Percentiles rank a stretch among this genome's conserved stretches.
These are phyloP conservation scores for Phytopythium chamaehyphon DNA, from an alignment of 352 stramenopile genomes.

Conservation along the genomic window DNA sequence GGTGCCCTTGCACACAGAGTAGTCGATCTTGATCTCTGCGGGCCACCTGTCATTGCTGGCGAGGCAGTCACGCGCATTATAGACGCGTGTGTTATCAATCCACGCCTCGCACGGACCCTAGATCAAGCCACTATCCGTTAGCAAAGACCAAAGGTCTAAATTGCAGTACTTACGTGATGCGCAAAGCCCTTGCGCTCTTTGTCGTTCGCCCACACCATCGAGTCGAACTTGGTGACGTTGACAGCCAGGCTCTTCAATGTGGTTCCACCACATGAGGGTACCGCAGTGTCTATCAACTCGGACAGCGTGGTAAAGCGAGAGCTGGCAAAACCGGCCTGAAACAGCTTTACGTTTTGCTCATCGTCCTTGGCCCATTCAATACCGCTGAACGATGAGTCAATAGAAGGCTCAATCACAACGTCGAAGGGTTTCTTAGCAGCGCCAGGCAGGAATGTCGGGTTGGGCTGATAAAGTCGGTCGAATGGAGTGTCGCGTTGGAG, in stretches of 20 bases:
- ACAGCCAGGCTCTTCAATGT: constrained; percentile 2
- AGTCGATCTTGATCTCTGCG: constrained; percentile 26
- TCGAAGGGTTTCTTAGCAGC: not conserved
- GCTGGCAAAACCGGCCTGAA: not conserved
- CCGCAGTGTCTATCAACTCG: constrained; percentile 11
- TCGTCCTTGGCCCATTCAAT: not conserved
- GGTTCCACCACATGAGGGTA: constrained; percentile 10
- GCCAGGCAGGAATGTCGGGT: constrained; percentile 3
- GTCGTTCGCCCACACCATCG: constrained; percentile 20
- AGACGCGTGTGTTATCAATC: constrained; percentile 17
- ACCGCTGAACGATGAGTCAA: constrained; percentile 1
- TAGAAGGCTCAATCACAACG: not conserved
- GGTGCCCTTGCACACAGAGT: constrained; percentile 25
- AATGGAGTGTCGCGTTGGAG: too few relatives aligned
- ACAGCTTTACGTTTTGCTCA: not conserved
- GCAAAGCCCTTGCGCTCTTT: constrained; percentile 14
- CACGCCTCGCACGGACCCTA: constrained; percentile 23
- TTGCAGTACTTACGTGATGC: constrained; percentile 8
- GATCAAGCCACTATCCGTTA: not conserved
- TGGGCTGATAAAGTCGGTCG: not conserved
- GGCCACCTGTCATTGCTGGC: constrained; percentile 19
- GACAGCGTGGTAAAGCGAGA: constrained; percentile 6
- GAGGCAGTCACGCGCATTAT: constrained; percentile 17
- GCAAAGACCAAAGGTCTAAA: too few relatives aligned
- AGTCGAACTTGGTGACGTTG: constrained; percentile 11